Percentiles rank a stretch among this genome's conserved stretches.
phyloP scores from a whole-genome alignment of 495 filamentous ascomycete species.

The Evansstolkia leycettana region DNA sequence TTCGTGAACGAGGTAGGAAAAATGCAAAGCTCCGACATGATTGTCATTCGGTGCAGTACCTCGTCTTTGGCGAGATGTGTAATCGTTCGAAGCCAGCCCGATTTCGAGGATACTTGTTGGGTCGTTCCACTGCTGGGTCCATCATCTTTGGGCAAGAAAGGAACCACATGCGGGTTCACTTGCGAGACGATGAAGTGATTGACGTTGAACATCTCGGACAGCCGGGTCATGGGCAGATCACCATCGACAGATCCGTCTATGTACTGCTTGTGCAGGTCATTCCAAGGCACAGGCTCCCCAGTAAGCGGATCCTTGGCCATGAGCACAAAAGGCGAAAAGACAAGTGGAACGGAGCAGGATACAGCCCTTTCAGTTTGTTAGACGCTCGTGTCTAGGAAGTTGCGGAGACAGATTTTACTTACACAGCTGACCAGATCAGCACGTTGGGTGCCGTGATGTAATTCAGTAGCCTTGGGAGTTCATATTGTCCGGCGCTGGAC shows the following conservation, averaged over 20 bases:
- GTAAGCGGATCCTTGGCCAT: constrained; percentile 80
- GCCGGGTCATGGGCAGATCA: constrained; percentile 80
- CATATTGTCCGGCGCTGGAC: constrained; percentile 74
- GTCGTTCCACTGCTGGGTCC: constrained; percentile 29
- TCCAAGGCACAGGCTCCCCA: constrained; percentile 69
- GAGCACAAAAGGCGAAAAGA: constrained; percentile 64
- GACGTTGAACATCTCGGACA: constrained; percentile 95
- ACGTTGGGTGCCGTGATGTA: constrained; percentile 91
- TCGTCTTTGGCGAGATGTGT: constrained; percentile 73
- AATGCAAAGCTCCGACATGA: constrained; percentile 69
- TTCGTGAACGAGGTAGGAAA: constrained; percentile 76
- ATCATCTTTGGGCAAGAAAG: constrained; percentile 69
- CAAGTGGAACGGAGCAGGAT: constrained; percentile 84
- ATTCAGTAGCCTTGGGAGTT: constrained; percentile 76
- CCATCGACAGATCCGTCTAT: constrained; percentile 94
- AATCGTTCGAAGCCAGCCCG: constrained; percentile 52
- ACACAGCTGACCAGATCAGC: constrained; percentile 92
- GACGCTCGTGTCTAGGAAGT: constrained; percentile 5
- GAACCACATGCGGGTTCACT: constrained; percentile 87
- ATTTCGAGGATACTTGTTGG: constrained; percentile 25
- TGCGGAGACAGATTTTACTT: constrained; percentile 22
- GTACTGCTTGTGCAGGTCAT: constrained; percentile 67
- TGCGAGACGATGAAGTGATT: constrained; percentile 98
- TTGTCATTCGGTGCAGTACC: constrained; percentile 65
- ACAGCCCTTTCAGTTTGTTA: constrained; percentile 44